Evolutionary conservation across 2,329 filamentous ascomycete genomes (phyloP).

Genomic region (Trichophyton mentagrophytes): DNA sequence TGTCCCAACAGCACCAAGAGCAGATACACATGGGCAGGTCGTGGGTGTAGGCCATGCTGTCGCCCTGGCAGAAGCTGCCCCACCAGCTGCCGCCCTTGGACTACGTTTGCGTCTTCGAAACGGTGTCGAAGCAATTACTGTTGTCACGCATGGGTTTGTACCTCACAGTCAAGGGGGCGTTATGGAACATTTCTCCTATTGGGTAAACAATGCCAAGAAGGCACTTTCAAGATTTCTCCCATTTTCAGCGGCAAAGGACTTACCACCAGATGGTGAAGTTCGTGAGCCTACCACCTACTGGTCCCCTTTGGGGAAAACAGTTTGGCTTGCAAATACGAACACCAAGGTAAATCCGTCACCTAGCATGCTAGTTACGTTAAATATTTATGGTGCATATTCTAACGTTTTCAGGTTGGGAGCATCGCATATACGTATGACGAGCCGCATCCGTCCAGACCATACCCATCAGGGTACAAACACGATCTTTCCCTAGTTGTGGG

Average conservation of each 20-base stretch:
- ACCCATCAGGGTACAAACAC: not conserved
- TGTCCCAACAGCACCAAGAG: not conserved
- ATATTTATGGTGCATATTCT: not conserved
- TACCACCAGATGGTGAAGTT: not conserved
- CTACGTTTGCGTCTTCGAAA: not conserved
- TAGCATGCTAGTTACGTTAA: not conserved
- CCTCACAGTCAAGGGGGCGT: not conserved
- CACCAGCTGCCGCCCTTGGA: not conserved
- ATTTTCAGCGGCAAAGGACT: not conserved
- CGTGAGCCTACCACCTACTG: not conserved
- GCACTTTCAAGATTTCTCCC: not conserved
- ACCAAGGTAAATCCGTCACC: not conserved
- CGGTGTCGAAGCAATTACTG: constrained; percentile 5
- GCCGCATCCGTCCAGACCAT: not conserved
- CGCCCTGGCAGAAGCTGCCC: not conserved
- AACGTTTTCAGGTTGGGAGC: not conserved
- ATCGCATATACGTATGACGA: constrained; percentile 1
- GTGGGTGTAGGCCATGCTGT: not conserved
- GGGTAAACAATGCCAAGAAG: not conserved
- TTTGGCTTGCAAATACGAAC: not conserved
- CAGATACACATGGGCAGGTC: not conserved
- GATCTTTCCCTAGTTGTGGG: not conserved
- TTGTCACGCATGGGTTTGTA: constrained; percentile 2
- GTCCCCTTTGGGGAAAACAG: not conserved
- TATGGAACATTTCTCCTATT: not conserved